These are phyloP conservation scores for Diplodia corticola DNA, from an alignment of 2,329 filamentous ascomycete genomes.

Conservation along the genomic window DNA sequence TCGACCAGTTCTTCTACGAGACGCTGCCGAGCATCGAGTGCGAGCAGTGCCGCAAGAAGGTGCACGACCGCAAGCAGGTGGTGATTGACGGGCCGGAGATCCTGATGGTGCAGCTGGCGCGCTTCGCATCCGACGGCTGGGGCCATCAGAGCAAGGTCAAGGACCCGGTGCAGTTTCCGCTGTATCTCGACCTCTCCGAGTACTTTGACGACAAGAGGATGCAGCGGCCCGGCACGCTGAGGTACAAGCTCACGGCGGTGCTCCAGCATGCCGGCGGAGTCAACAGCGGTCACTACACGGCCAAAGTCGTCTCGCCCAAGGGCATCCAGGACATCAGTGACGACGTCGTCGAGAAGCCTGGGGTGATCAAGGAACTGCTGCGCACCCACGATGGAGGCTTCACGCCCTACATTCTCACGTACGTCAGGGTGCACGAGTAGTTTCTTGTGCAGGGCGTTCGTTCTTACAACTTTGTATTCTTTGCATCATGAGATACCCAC, in stretches of 20 bases:
- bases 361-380: not conserved
- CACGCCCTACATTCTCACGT: slow-evolving; percentile 10
- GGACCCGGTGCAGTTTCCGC: not conserved
- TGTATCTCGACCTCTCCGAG: slow-evolving; percentile 9
- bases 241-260: not conserved
- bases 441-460: not conserved
- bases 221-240: not conserved
- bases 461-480: not conserved
- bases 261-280: not conserved
- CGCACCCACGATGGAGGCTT: not conserved
- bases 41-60: slow-evolving; percentile 23
- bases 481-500: slow-evolving; percentile 10
- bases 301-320: not conserved
- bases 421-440: not conserved
- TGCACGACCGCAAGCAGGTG: slow-evolving; percentile 3
- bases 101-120: slow-evolving; percentile 26
- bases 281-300: slow-evolving; percentile 16
- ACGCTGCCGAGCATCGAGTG: slow-evolving; percentile 22
- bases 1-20: slow-evolving; percentile 24
- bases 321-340: slow-evolving; percentile 4
- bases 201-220: not conserved
- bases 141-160: not conserved
- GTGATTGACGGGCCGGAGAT: slow-evolving; percentile 26
- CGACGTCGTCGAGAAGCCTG: not conserved
- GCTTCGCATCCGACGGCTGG: slow-evolving; percentile 14